Evolutionary conservation across 768 basidiomycete species (phyloP).

Genomic region (Termitomyces sp.): DNA sequence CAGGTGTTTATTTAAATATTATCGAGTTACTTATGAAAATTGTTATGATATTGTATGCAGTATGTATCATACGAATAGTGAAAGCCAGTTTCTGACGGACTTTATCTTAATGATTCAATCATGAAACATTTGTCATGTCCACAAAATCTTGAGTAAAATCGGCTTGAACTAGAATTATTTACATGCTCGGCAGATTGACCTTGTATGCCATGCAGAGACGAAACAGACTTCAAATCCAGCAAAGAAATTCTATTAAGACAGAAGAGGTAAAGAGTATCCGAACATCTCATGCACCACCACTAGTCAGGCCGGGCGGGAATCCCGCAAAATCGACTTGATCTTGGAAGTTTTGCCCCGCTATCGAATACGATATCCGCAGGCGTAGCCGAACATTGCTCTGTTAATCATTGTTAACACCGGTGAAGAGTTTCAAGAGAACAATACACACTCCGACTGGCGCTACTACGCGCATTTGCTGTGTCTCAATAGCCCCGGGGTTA

Average conservation of each 20-base stretch:
- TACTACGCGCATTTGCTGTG: slow-evolving; percentile 91
- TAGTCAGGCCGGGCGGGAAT: too few relatives aligned
- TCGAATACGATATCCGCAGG: slow-evolving; percentile 74
- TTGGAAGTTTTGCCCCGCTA: slow-evolving; percentile 64
- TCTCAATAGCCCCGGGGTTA: slow-evolving; percentile 73
- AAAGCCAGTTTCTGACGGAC: neutral
- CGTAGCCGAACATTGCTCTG: slow-evolving; percentile 83
- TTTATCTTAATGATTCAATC: too few relatives aligned
- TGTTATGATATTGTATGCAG: slow-evolving; percentile 2
- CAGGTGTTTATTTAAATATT: slow-evolving; percentile 70
- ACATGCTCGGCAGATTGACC: neutral
- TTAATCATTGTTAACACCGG: slow-evolving; percentile 6
- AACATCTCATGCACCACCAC: too few relatives aligned
- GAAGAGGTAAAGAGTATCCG: too few relatives aligned
- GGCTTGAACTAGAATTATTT: too few relatives aligned
- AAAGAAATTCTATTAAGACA: too few relatives aligned
- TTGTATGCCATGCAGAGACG: too few relatives aligned
- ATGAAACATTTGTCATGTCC: too few relatives aligned
- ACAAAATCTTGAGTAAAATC: neutral
- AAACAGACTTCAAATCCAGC: too few relatives aligned
- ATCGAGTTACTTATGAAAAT: neutral
- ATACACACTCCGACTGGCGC: slow-evolving; percentile 79
- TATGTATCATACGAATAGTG: neutral
- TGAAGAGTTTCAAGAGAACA: neutral
- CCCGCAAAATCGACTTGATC: slow-evolving; percentile 46